Evolutionary conservation across 192 early-diverging fungal species (phyloP), one percentile per base, ranked within the genome.

Genomic region (Endogone sp.): DNA sequence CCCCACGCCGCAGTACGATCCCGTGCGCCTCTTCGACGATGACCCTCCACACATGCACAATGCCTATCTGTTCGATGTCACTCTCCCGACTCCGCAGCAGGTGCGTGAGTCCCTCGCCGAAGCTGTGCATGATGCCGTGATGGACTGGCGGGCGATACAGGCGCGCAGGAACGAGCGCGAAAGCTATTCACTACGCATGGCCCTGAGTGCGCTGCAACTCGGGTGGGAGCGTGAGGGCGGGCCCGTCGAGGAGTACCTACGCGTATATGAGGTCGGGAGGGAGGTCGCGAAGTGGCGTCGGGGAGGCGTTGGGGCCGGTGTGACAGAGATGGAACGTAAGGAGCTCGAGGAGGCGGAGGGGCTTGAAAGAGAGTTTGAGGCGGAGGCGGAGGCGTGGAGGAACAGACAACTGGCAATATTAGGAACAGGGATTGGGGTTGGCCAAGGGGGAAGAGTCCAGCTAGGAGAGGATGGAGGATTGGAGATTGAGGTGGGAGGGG

Each of bases 201-300:
- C 84, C 4, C 68, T 61, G 9, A 77, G 78, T 74, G 83, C 85
- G 8, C 49, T 81, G 30, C 67, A 73, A 2, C 65, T 86, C 66
- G 81, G 75, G 20, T 86, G 83, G 83, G 78, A 84, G 60, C 70
- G 82, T 27, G 59, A 67, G 9, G 69, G 70, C n/a, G 85, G 85
- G 24, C 82, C 85, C 57, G 65, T 81, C 6, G 70, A 81, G 26
- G 77, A 84, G 63, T 86, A 86, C 64, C 69, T 69, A 22, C 77
- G 68, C 21, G 64, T 75, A 4, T 84, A 84, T 64, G 60, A 70
- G 23, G 72, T 76, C 32, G 71, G 77, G 4, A 13, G 4, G 4
- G 37, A 44, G 37, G 37, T 44, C 13, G 37, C 37, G 4, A 44
- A 13, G 37, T 8, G 4, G 37, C 4, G 13, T 4, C 4, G 37